Evolutionary conservation across 1,284 basidiomycete genomes (phyloP), one percentile per base, ranked within the genome.

Genomic region (Flammula alnicola): DNA sequence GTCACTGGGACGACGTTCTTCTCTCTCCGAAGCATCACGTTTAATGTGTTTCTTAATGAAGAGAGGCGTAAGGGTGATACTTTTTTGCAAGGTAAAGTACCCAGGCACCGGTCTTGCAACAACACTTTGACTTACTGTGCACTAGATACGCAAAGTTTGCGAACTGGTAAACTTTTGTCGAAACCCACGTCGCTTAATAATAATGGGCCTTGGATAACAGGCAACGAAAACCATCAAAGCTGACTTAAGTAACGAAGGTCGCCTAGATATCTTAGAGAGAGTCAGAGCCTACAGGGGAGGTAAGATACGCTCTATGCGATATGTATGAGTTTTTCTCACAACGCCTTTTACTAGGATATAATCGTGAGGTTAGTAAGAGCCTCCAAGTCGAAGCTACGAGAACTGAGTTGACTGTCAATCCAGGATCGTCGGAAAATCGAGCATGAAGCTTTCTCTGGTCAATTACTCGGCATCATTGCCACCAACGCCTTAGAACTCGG

Each of bases 401-500:
- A 6, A 31, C 14, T 29, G 22, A 4, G 20, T 23, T 53, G 33
- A 2, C 58, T 22, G n/a, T n/a, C n/a, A n/a, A n/a, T n/a, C n/a
- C n/a, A 93, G 82, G 93, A 95, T 63, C 82, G 94, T 26, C 79
- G 94, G 22, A 77, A 75, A 55, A 95, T 96, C 40, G 94, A 96
- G 64, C 75, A 82, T 41, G 89, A 95, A 59, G 93, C 94, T 20
- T 95, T 95, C 62, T 84, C 84, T 1, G 93, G 93, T 0, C 79
- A 83, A 54, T 72, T 95, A 9, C 77, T 95, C 0, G 88, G 94
- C 5, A 90, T 96, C 37, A 79, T 96, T n/a, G 91, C 93, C 0
- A 96, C 93, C 0, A 94, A 93, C 53, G 94, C 93, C 0, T 77
- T 96, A 10, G 94, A 96, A 66, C 80, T 96, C 1, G 93, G 94